phyloP scores from a whole-genome alignment of 2,329 filamentous ascomycete species.

The Colletotrichum echinochloae region DNA sequence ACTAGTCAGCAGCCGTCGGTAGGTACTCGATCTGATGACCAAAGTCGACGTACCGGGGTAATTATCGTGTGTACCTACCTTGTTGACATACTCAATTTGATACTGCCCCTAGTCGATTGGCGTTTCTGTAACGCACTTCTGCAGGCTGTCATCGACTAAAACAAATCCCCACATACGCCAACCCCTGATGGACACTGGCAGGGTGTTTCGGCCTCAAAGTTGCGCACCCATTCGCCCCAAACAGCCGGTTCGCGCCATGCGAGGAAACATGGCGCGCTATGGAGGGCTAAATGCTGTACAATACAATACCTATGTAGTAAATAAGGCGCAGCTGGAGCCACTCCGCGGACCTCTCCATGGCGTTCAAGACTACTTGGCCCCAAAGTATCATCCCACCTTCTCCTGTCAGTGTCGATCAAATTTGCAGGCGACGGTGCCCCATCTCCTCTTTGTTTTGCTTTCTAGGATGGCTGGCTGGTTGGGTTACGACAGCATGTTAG shows the following conservation, averaged over 20 bases:
- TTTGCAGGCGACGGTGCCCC: neutral
- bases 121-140: slow-evolving; percentile 30
- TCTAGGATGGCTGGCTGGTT: slow-evolving; percentile 6
- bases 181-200: slow-evolving; percentile 27
- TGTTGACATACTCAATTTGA: slow-evolving; percentile 25
- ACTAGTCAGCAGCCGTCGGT: neutral
- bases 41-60: neutral
- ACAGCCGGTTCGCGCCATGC: slow-evolving; percentile 18
- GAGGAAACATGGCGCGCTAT: slow-evolving; percentile 21
- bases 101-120: slow-evolving; percentile 2
- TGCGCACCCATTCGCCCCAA: slow-evolving; percentile 24
- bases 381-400: neutral
- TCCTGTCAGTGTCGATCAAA: neutral
- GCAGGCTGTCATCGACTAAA: slow-evolving; percentile 33
- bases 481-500: slow-evolving; percentile 19
- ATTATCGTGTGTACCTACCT: slow-evolving; percentile 2
- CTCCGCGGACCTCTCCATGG: slow-evolving; percentile 8
- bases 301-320: no score
- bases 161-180: slow-evolving; percentile 32
- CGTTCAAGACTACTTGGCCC: neutral
- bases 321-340: slow-evolving; percentile 2
- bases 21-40: slow-evolving; percentile 8
- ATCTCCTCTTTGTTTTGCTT: slow-evolving; percentile 21
- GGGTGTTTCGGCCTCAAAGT: neutral
- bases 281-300: no score